Conservation (phyloP, 1,284 basidiomycete species). For the Kwoniella shivajii region DNA sequence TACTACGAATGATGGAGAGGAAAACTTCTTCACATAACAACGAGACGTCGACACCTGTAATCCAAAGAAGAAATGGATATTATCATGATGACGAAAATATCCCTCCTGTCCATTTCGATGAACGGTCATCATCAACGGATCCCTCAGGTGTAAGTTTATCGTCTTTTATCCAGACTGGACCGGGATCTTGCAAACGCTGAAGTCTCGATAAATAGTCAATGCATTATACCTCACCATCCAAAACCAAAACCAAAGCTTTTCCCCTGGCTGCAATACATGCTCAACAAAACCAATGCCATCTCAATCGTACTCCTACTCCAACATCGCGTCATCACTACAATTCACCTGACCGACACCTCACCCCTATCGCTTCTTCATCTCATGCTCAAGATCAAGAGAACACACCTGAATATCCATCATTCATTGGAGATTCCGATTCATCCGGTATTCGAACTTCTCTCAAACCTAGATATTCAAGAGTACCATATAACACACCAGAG, state of each 20-base stretch:
- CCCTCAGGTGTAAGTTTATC: too few relatives aligned
- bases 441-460: constrained; percentile 1
- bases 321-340: background rate
- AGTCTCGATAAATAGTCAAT: too few relatives aligned
- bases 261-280: too few relatives aligned
- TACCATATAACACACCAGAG: constrained; percentile 4
- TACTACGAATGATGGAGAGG: constrained; percentile 9
- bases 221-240: too few relatives aligned
- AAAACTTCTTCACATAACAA: background rate
- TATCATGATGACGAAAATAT: background rate
- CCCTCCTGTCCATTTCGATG: background rate
- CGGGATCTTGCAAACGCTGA: too few relatives aligned
- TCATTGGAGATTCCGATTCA: constrained; percentile 4
- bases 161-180: too few relatives aligned
- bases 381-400: background rate
- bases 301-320: background rate
- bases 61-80: background rate
- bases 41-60: background rate
- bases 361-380: background rate
- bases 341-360: background rate
- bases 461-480: background rate
- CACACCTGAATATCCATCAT: background rate
- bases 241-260: too few relatives aligned
- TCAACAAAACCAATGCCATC: too few relatives aligned
- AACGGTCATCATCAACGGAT: too few relatives aligned